These are phyloP conservation scores for Nannochloropsis oceanica DNA, from an alignment of 108 stramenopile genomes.

Conservation along the genomic window DNA sequence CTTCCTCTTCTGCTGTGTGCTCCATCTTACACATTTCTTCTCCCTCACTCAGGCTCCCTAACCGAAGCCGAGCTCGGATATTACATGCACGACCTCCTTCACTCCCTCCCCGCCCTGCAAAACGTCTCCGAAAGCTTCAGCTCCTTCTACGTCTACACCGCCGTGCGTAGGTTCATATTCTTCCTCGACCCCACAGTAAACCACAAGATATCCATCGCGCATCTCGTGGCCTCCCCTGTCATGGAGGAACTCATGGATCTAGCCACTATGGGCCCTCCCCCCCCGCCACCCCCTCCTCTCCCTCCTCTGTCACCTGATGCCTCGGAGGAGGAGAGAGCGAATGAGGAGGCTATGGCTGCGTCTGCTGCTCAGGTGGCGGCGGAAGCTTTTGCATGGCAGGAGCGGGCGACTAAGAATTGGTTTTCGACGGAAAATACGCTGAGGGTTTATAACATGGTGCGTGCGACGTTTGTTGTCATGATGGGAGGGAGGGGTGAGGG, in stretches of 20 bases:
- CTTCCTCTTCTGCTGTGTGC: background rate
- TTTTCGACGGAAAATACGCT: conserved; percentile 33
- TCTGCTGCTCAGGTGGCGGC: background rate
- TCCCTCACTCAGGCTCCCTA: background rate
- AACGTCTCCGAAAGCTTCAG: conserved; percentile 23
- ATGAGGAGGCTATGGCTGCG: background rate
- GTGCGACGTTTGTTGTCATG: background rate
- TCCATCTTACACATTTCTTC: background rate
- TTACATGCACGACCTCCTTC: conserved; percentile 15
- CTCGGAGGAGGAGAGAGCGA: background rate
- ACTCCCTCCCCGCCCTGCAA: background rate
- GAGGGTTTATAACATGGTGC: conserved; percentile 30
- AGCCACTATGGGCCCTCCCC: background rate
- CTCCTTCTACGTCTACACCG: conserved; percentile 47
- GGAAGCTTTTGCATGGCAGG: background rate
- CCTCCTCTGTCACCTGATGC: background rate
- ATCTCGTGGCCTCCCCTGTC: conserved; percentile 16
- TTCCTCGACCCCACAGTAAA: conserved; percentile 37
- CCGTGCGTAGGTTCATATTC: conserved; percentile 43
- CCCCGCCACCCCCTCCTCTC: background rate
- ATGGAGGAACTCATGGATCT: conserved; percentile 33
- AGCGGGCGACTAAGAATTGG: conserved; percentile 27
- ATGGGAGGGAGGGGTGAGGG: background rate
- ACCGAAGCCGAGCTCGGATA: conserved; percentile 24
- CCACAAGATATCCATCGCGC: conserved; percentile 20